phyloP scores from a whole-genome alignment of 2,329 filamentous ascomycete genomes.

The Exophiala mesophila region DNA sequence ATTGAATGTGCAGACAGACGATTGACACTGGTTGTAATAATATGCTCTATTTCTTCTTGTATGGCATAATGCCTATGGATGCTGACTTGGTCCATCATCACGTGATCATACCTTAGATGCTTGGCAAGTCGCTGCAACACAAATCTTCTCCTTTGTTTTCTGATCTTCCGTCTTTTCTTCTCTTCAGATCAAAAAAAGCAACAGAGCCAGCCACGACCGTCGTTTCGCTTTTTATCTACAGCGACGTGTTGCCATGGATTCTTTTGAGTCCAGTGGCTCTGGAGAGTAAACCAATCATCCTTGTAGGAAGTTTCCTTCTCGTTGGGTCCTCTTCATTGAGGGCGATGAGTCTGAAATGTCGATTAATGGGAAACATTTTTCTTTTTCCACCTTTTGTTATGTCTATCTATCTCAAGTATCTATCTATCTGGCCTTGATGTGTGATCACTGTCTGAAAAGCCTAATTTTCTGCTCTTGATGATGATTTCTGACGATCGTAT shows the following conservation, averaged over 20 bases:
- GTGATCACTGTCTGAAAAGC: too few relatives aligned
- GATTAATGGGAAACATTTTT: conserved; percentile 59
- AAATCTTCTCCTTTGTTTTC: too few relatives aligned
- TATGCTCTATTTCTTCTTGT: too few relatives aligned
- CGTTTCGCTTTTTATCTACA: conserved; percentile 52
- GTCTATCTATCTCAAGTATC: too few relatives aligned
- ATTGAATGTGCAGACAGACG: too few relatives aligned
- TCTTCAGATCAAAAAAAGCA: conserved; percentile 27
- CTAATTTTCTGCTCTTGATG: background rate
- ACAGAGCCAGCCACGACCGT: conserved; percentile 59
- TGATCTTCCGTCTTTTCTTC: too few relatives aligned
- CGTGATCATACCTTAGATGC: too few relatives aligned
- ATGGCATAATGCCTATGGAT: too few relatives aligned
- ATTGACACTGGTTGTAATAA: too few relatives aligned
- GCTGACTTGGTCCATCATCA: too few relatives aligned
- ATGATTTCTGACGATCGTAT: background rate
- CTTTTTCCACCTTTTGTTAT: too few relatives aligned
- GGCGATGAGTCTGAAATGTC: conserved; percentile 67
- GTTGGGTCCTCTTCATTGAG: conserved; percentile 66
- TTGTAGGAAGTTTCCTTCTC: conserved; percentile 66
- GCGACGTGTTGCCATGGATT: conserved; percentile 65
- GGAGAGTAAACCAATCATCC: conserved; percentile 53
- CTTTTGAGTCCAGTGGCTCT: conserved; percentile 53
- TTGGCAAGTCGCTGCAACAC: too few relatives aligned
- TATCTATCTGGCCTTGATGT: background rate